A percentile compares a stretch with the other conserved stretches of the same genome.
phyloP scores from a whole-genome alignment of 257 asterid genomes.

The Ajuga chamaepitys region DNA sequence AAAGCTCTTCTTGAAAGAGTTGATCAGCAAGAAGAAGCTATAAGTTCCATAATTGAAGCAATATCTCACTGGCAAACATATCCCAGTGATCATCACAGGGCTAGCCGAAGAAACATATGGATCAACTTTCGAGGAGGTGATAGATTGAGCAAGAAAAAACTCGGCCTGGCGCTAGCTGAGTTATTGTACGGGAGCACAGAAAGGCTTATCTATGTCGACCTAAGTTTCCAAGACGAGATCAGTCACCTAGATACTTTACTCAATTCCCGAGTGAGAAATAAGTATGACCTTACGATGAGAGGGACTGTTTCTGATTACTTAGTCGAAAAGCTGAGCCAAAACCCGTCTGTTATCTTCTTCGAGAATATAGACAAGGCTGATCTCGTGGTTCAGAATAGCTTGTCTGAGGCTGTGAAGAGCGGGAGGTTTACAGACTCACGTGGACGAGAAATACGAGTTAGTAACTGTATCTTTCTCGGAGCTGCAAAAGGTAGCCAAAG shows the following conservation, averaged over 20 bases:
- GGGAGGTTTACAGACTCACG: conserved; percentile 55
- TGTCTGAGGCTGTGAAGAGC: conserved; percentile 46
- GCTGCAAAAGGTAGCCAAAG: conserved; percentile 24
- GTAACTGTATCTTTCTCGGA: conserved; percentile 53
- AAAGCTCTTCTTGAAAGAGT: conserved; percentile 44
- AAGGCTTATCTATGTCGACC: conserved; percentile 48
- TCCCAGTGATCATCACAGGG: conserved; percentile 10
- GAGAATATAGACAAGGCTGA: conserved; percentile 76
- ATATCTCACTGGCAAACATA: conserved; percentile 27
- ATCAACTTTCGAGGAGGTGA: conserved; percentile 61
- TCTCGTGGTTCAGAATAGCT: conserved; percentile 51
- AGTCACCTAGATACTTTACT: conserved; percentile 17
- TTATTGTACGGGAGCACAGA: conserved; percentile 43
- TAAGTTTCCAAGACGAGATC: conserved; percentile 36
- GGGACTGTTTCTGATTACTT: conserved; percentile 64
- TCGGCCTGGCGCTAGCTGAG: conserved; percentile 58
- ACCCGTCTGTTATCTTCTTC: conserved; percentile 59
- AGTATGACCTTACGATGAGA: conserved; percentile 34
- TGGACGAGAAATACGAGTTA: conserved; percentile 56
- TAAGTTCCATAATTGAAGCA: conserved; percentile 36
- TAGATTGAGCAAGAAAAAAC: conserved; percentile 51
- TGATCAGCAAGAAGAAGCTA: conserved; percentile 62
- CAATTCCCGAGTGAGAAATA: conserved; percentile 25
- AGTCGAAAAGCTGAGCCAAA: conserved; percentile 59
- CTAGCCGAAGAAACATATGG: conserved; percentile 53